These are phyloP conservation scores for Suillus lakei DNA, from an alignment of 768 basidiomycete genomes.

Conservation along the genomic window DNA sequence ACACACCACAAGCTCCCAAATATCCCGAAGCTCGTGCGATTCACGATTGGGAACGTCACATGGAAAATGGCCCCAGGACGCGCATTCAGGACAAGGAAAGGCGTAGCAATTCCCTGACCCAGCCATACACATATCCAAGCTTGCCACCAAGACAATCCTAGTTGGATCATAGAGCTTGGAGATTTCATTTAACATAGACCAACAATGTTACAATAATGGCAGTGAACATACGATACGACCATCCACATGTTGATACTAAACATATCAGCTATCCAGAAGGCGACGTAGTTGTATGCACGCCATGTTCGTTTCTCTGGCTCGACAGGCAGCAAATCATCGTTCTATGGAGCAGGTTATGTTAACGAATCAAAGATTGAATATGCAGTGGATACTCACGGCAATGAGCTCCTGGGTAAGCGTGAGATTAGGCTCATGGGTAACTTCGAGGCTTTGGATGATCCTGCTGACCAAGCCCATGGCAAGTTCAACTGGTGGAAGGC, in stretches of 20 bases:
- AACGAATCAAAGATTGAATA: neutral
- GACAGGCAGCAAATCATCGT: conserved; percentile 75
- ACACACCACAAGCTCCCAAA: conserved; percentile 83
- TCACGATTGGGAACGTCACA: conserved; percentile 76
- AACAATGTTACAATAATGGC: neutral
- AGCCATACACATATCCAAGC: conserved; percentile 83
- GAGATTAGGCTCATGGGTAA: conserved; percentile 55
- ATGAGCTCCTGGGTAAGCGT: conserved; percentile 62
- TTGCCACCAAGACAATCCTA: conserved; percentile 82
- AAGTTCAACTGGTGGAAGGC: neutral
- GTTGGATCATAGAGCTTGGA: conserved; percentile 60
- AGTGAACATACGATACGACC: conserved; percentile 55
- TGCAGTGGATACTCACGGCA: conserved; percentile 43
- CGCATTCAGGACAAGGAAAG: conserved; percentile 78
- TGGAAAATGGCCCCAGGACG: conserved; percentile 77
- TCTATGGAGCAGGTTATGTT: conserved; percentile 42
- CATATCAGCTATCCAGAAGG: conserved; percentile 81
- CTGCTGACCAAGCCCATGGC: conserved; percentile 30
- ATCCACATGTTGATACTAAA: conserved; percentile 87
- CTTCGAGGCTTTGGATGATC: conserved; percentile 46
- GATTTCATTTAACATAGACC: neutral
- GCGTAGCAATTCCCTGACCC: conserved; percentile 60
- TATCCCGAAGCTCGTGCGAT: conserved; percentile 76
- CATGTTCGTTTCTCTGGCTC: conserved; percentile 66
- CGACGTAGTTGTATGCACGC: conserved; percentile 66